Evolutionary conservation across 768 basidiomycete species (phyloP), one percentile per base, ranked within the genome.

Genomic region (Punctularia strigosozonata): DNA sequence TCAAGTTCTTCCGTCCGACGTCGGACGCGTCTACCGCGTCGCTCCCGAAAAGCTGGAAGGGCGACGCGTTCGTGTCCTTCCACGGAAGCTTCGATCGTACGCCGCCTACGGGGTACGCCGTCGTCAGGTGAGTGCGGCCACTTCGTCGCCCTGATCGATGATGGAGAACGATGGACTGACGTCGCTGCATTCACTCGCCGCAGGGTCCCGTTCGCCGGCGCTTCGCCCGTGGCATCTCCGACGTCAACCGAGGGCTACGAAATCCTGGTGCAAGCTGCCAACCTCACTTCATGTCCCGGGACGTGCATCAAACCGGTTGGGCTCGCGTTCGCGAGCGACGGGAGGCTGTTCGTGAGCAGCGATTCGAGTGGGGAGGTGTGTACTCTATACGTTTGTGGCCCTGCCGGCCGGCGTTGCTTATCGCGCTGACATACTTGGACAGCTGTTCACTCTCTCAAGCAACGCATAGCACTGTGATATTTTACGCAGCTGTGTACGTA

Each of bases 21-120:
- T 19, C 14, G 21, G 32, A 42, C 3, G 38, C 47, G 32, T 39
- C 6, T 18, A 45, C 52, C 12, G 58, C 66, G 34, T 61, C 63
- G 3, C 39, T 36, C 6, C 41, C 46, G 6, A n/a, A n/a, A n/a
- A n/a, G n/a, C n/a, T 55, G 56, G 35, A 39, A 38, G 19, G 56
- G 55, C 2, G 57, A 65, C 38, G 61, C 64, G 2, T 63, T 67
- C 44, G 62, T 66, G n/a, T 63, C 64, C 1, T 67, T 68, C 55
- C 66, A 62, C 37, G 68, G 68, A 3, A 66, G 64, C 4, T 64
- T 63, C 37, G 39, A 67, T 32, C 50, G 66, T 5, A 45, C 43
- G 6, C 65, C 65, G 12, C 66, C 66, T 3, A 68, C 66, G 4
- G 67, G 67, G 5, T 69, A 69, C 41, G 64, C 63, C n/a, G 62